These are phyloP conservation scores for Cyclotella baltica DNA, from an alignment of 108 stramenopile genomes.

Conservation along the genomic window DNA sequence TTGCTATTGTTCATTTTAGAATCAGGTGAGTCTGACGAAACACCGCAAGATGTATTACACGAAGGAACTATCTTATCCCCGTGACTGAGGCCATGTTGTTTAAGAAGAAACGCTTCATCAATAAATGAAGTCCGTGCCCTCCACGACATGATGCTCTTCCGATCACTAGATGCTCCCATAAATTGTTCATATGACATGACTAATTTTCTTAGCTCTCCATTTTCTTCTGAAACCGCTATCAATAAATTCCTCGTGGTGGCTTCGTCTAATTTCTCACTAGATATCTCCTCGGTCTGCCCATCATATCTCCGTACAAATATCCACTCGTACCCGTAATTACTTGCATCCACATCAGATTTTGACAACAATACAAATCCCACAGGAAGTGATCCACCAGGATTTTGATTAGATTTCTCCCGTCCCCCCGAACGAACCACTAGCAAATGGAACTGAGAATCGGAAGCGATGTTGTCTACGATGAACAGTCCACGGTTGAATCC, in stretches of 20 bases:
- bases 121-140: constrained; percentile 43
- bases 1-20: neutral
- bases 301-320: constrained; percentile 68
- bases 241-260: constrained; percentile 56
- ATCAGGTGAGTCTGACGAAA: neutral
- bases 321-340: constrained; percentile 39
- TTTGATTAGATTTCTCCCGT: neutral
- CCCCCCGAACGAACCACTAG: constrained; percentile 31
- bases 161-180: constrained; percentile 25
- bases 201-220: constrained; percentile 40
- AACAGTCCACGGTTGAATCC: constrained; percentile 34
- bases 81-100: constrained; percentile 11
- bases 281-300: constrained; percentile 80
- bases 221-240: constrained; percentile 39
- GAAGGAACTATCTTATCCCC: constrained; percentile 79
- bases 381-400: constrained; percentile 15
- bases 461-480: constrained; percentile 26
- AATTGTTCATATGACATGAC: constrained; percentile 56
- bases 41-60: constrained; percentile 36
- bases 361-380: constrained; percentile 41
- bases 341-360: neutral
- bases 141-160: constrained; percentile 26
- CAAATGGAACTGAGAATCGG: constrained; percentile 37
- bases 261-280: constrained; percentile 59
- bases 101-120: constrained; percentile 22